Evolutionary conservation across 2,329 filamentous ascomycete genomes (phyloP).

Genomic region (Colletotrichum cordylinicola): DNA sequence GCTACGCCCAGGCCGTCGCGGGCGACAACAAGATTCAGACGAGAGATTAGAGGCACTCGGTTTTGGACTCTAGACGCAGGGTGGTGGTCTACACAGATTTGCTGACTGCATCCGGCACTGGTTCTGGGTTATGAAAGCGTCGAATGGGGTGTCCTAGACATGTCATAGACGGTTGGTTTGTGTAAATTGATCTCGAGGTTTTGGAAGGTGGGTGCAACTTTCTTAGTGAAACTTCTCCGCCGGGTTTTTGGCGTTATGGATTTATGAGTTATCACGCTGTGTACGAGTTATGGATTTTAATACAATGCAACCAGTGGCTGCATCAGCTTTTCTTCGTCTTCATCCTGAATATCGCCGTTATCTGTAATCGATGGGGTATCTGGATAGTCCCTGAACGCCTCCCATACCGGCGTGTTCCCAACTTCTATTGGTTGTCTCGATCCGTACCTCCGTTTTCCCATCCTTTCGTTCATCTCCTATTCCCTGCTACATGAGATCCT

Average conservation of each 20-base stretch:
- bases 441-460: neutral
- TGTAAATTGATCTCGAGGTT: neutral
- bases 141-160: neutral
- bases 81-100: neutral
- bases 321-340: neutral
- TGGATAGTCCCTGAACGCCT: neutral
- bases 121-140: neutral
- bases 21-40: conserved; percentile 91
- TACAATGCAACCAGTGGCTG: neutral
- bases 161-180: neutral
- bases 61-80: neutral
- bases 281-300: conserved; percentile 7
- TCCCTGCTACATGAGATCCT: neutral
- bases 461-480: neutral
- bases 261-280: conserved; percentile 1
- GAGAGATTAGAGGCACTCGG: conserved; percentile 50
- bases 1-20: conserved; percentile 83
- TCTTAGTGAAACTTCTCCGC: neutral
- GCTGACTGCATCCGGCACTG: neutral
- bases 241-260: neutral
- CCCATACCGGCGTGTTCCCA: neutral
- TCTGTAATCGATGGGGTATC: neutral
- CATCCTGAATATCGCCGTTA: neutral
- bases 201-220: neutral
- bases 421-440: neutral